Percentiles rank a stretch among this genome's conserved stretches.
These are phyloP conservation scores for Pneumocystis murina DNA, from an alignment of 1,139 yeast genomes.

Conservation along the genomic window DNA sequence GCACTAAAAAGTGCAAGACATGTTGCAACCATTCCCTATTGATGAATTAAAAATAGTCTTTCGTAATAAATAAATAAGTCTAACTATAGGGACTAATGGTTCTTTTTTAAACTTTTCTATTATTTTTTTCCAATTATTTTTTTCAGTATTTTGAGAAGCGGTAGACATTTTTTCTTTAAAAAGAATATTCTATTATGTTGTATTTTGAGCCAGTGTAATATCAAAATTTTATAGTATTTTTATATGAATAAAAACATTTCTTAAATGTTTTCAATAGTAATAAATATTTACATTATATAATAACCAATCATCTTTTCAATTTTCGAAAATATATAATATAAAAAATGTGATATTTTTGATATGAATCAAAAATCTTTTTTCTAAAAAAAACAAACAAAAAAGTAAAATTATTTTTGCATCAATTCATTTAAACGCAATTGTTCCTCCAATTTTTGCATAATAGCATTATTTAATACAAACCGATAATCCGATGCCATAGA, in stretches of 20 bases:
- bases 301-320: too few relatives aligned
- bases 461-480: background rate
- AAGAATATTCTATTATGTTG: too few relatives aligned
- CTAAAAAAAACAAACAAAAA: too few relatives aligned
- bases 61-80: background rate
- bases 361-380: too few relatives aligned
- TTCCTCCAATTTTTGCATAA: background rate
- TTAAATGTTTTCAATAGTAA: too few relatives aligned
- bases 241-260: too few relatives aligned
- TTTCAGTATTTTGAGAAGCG: background rate
- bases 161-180: too few relatives aligned
- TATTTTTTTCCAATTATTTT: background rate
- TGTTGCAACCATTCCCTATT: slow-evolving; percentile 8
- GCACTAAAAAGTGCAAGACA: slow-evolving; percentile 12
- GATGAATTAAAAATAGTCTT: background rate
- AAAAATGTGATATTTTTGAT: too few relatives aligned
- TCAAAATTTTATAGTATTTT: too few relatives aligned
- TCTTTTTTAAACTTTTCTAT: slow-evolving; percentile 4
- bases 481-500: background rate
- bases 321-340: too few relatives aligned
- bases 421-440: background rate
- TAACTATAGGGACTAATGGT: slow-evolving; percentile 8
- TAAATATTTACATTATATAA: too few relatives aligned
- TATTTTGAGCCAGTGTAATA: too few relatives aligned
- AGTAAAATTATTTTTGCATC: background rate